phyloP scores from a whole-genome alignment of 2,329 filamentous ascomycete genomes.

The Tothia fuscella region DNA sequence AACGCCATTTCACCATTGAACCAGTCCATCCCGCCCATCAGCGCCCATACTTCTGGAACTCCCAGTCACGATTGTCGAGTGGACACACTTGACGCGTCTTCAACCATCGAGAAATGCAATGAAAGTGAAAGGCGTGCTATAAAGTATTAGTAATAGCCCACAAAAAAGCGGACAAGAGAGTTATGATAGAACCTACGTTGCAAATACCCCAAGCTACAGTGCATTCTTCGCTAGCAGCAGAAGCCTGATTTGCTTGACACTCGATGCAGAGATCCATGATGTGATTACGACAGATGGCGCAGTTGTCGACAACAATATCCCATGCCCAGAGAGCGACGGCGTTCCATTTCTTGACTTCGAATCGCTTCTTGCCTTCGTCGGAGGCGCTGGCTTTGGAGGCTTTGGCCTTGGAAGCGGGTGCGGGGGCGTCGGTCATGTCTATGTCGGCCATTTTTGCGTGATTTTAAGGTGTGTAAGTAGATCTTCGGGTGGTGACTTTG shows the following conservation, averaged over 20 bases:
- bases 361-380: slow-evolving; percentile 74
- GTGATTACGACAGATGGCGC: slow-evolving; percentile 96
- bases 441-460: slow-evolving; percentile 74
- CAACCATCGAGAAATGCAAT: slow-evolving; percentile 97
- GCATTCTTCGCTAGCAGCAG: slow-evolving; percentile 93
- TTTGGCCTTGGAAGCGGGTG: slow-evolving; percentile 38
- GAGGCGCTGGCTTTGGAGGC: slow-evolving; percentile 38
- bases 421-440: slow-evolving; percentile 81
- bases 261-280: slow-evolving; percentile 99
- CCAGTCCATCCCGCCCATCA: slow-evolving; percentile 23
- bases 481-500: no score
- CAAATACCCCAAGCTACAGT: slow-evolving; percentile 99
- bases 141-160: slow-evolving; percentile 25
- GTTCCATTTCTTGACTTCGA: slow-evolving; percentile 99
- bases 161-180: neutral
- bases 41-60: slow-evolving; percentile 96
- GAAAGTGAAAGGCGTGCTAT: slow-evolving; percentile 98
- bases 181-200: slow-evolving; percentile 62
- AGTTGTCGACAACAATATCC: slow-evolving; percentile 99
- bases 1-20: neutral
- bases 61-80: slow-evolving; percentile 96
- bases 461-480: slow-evolving; percentile 11
- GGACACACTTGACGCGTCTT: slow-evolving; percentile 99
- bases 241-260: slow-evolving; percentile 96
- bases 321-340: slow-evolving; percentile 97